Conservation (phyloP, 2,329 filamentous ascomycete species). For the Dactylellina sp. region DNA sequence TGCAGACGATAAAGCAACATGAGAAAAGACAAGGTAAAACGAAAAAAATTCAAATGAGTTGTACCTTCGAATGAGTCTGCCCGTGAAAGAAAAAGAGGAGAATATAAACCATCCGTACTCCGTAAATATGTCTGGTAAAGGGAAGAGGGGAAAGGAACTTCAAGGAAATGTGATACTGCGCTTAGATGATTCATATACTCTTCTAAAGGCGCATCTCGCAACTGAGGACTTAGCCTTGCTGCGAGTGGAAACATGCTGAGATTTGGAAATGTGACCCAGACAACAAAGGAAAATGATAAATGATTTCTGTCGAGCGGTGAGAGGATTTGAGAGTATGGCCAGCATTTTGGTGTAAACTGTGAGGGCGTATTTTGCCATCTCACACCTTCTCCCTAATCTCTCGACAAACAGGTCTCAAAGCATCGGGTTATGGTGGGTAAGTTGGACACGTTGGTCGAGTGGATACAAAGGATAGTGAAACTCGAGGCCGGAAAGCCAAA, state of each 20-base stretch:
- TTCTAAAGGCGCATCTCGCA: slow-evolving; percentile 18
- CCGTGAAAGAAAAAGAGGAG: slow-evolving; percentile 33
- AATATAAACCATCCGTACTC: slow-evolving; percentile 55
- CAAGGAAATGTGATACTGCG: slow-evolving; percentile 15
- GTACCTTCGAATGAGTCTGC: slow-evolving; percentile 54
- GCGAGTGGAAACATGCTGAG: slow-evolving; percentile 5
- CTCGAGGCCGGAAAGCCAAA: too few relatives aligned
- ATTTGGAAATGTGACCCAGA: slow-evolving; percentile 31
- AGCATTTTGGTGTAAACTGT: slow-evolving; percentile 34
- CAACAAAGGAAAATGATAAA: slow-evolving; percentile 43
- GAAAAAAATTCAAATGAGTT: slow-evolving; percentile 52
- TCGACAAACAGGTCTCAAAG: slow-evolving; percentile 10
- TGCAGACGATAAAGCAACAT: slow-evolving; percentile 34
- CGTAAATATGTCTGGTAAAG: slow-evolving; percentile 56
- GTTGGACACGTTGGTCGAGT: too few relatives aligned
- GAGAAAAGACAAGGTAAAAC: slow-evolving; percentile 18
- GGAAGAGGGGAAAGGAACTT: slow-evolving; percentile 17
- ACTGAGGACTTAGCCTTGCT: slow-evolving; percentile 25
- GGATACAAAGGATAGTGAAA: too few relatives aligned
- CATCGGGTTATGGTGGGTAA: neutral
- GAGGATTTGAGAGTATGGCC: slow-evolving; percentile 32
- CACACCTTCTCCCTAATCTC: neutral
- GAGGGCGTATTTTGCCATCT: neutral
- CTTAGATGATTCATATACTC: slow-evolving; percentile 30
- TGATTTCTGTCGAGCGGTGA: slow-evolving; percentile 8